Evolutionary conservation across 768 basidiomycete species (phyloP).

Genomic region (Coprinellus micaceus): DNA sequence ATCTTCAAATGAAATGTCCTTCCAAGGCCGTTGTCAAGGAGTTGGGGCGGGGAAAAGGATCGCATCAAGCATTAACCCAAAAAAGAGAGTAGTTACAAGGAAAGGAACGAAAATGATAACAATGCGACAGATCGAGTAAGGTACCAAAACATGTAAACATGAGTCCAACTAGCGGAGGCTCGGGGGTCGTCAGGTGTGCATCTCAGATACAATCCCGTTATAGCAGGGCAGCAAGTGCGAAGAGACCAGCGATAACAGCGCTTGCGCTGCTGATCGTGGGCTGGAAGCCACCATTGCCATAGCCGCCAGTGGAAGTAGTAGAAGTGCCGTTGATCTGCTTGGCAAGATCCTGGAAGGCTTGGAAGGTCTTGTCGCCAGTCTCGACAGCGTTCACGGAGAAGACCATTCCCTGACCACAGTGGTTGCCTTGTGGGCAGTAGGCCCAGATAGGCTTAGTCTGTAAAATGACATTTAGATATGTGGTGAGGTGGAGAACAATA

Average conservation of each 20-base stretch:
- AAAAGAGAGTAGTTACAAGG: conserved; percentile 4
- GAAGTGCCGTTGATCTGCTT: conserved; percentile 40
- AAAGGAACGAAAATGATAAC: neutral
- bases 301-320: neutral
- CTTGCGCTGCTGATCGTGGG: conserved; percentile 1
- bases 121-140: conserved; percentile 1
- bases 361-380: conserved; percentile 47
- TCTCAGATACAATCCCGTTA: neutral
- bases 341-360: conserved; percentile 47
- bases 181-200: neutral
- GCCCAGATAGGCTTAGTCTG: conserved; percentile 49
- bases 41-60: neutral
- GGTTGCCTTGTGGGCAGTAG: conserved; percentile 52
- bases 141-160: conserved; percentile 5
- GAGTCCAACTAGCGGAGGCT: neutral
- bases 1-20: too few relatives aligned
- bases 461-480: conserved; percentile 11
- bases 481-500: neutral
- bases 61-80: conserved; percentile 1
- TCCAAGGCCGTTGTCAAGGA: too few relatives aligned
- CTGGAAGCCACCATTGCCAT: conserved; percentile 10
- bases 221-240: neutral
- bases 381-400: conserved; percentile 57
- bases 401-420: conserved; percentile 61
- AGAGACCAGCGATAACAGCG: conserved; percentile 2